These are phyloP conservation scores for Mycena metata DNA, from an alignment of 768 basidiomycete species.

Conservation along the genomic window DNA sequence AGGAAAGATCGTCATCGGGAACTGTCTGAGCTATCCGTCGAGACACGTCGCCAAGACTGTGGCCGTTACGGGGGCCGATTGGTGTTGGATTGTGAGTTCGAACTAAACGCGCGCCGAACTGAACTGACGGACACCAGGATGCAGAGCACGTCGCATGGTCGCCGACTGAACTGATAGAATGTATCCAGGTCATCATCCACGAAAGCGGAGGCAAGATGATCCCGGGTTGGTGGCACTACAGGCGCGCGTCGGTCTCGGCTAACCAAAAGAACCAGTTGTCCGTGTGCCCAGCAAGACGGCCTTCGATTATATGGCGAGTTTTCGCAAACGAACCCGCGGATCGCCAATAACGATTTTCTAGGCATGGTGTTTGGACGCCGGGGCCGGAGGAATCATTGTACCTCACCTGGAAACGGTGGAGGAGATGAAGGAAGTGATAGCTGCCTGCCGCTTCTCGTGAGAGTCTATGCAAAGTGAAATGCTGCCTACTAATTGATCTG, in stretches of 20 bases:
- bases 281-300: constrained; percentile 33
- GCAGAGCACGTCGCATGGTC: constrained; percentile 35
- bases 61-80: constrained; percentile 17
- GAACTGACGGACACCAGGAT: constrained; percentile 15
- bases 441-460: constrained; percentile 34
- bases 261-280: constrained; percentile 6
- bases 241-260: too few species aligned
- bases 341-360: not conserved
- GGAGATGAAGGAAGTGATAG: constrained; percentile 23
- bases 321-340: too few species aligned
- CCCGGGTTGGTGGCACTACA: not conserved
- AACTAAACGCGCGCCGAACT: too few species aligned
- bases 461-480: not conserved
- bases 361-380: constrained; percentile 34
- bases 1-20: constrained; percentile 8
- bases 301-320: constrained; percentile 32
- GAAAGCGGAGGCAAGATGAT: constrained; percentile 34
- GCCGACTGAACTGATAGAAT: constrained; percentile 13
- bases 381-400: constrained; percentile 30
- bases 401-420: constrained; percentile 32
- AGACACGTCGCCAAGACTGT: constrained; percentile 28
- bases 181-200: constrained; percentile 33
- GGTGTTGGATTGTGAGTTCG: constrained; percentile 32
- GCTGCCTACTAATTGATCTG: too few species aligned
- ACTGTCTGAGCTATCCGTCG: constrained; percentile 7